These are phyloP conservation scores for Prunus kanzakura DNA, from an alignment of 306 rosid species.

Conservation along the genomic window DNA sequence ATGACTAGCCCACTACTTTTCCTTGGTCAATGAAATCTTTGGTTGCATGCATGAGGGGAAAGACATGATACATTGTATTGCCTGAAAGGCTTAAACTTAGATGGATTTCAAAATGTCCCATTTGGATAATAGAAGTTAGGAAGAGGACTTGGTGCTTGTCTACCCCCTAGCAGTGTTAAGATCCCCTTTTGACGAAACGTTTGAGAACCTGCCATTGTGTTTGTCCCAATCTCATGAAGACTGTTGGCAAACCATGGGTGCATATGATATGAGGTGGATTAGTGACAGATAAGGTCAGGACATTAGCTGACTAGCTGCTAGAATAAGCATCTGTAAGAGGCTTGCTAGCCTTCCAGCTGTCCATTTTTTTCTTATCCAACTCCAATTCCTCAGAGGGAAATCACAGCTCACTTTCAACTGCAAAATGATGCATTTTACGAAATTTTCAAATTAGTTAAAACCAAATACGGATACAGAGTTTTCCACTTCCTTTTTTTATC, in stretches of 20 bases:
- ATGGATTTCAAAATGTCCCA: not conserved
- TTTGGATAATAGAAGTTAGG: not conserved
- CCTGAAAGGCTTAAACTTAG: not conserved
- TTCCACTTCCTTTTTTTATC: too few species aligned
- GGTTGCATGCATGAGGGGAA: not conserved
- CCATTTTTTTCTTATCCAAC: not conserved
- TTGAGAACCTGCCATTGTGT: not conserved
- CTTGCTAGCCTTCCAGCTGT: not conserved
- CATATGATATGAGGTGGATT: not conserved
- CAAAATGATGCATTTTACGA: too few species aligned
- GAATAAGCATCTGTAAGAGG: not conserved
- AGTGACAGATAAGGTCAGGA: not conserved
- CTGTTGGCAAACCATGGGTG: not conserved
- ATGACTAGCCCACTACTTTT: not conserved
- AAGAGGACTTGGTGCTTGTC: not conserved
- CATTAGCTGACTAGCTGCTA: not conserved
- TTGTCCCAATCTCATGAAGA: not conserved
- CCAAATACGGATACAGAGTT: too few species aligned
- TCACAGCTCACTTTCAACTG: not conserved
- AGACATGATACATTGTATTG: not conserved
- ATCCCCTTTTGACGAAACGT: not conserved
- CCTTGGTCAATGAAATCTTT: not conserved
- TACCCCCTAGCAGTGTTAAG: not conserved
- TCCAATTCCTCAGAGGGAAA: not conserved
- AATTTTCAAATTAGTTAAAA: too few species aligned